phyloP scores from a whole-genome alignment of 2,329 filamentous ascomycete genomes.

The Penicillium italicum region DNA sequence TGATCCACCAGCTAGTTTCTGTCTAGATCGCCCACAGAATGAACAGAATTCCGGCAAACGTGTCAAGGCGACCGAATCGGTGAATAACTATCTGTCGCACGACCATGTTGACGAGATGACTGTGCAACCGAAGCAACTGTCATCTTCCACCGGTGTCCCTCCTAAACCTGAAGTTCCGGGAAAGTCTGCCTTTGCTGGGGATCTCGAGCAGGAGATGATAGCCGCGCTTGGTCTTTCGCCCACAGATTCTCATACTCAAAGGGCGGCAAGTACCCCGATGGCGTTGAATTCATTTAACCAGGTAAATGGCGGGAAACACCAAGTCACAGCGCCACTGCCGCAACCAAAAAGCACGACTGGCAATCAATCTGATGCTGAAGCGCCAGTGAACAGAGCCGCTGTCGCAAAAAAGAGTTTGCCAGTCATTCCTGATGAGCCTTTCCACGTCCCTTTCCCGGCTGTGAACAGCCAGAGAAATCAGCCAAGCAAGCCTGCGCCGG shows the following conservation, averaged over 20 bases:
- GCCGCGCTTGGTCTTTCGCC: conserved; percentile 23
- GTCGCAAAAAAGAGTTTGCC: conserved; percentile 8
- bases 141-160: not conserved
- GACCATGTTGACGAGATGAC: not conserved
- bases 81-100: conserved; percentile 1
- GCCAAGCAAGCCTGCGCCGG: not conserved
- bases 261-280: conserved; percentile 2
- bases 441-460: not conserved
- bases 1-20: not conserved
- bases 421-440: conserved; percentile 2
- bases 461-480: not conserved
- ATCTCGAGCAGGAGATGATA: conserved; percentile 24
- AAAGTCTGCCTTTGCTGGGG: conserved; percentile 6
- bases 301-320: not conserved
- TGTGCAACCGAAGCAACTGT: not conserved
- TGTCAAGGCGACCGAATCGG: conserved; percentile 5
- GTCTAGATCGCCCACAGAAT: conserved; percentile 5
- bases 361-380: not conserved
- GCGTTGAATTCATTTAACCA: not conserved
- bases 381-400: not conserved
- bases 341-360: not conserved
- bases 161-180: not conserved
- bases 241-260: conserved; percentile 5
- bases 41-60: conserved; percentile 7
- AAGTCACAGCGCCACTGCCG: not conserved